Base-by-base conservation (phyloP, 2,329 filamentous ascomycete genomes). In the Elsinoe arachidis region DNA sequence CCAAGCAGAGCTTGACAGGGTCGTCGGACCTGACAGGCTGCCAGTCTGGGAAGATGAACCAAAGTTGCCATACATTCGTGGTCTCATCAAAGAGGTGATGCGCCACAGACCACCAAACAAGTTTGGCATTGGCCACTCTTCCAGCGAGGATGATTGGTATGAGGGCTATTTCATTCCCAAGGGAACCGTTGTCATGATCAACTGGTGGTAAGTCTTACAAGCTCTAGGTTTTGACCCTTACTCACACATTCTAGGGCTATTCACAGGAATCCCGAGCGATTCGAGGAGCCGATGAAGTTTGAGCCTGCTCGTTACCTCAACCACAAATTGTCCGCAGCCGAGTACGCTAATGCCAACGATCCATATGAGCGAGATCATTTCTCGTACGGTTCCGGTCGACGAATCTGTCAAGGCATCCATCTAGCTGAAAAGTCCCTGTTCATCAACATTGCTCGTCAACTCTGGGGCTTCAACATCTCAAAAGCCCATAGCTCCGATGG, bases 81-180 rank as follows among this genome's bases (percentile, higher is more conserved):
- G 80, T 1, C 77, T 78, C 39, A 68, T 83, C 19, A 82, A 83
- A 67, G 80, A 84, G 68, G 78, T 78, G 11, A 65, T 81, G 15
- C 71, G 80, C 47, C 83, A 80, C 79, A 72, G 79, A 47, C 80
- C 80, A 5, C 75, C 78, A 30, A 52, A 53, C 38, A 39, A 39
- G 46, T 78, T 82, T 21, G 69, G 69, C 37, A 68, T 71, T 6
- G 67, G 68, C 3, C 70, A 71, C 60, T 65, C 67, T 4, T 63
- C 64, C 1, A 64, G 68, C 19, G 67, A 69, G 53, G 69, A 72
- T 37, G 67, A 71, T 58, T 65, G 69, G 52, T 72, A 72, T 61
- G 65, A 69, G 19, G 70, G 69, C 58, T 68, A 69, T 59, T 66
- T 67, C 56, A 71, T 72, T 47, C 66, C 66, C 39, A 71, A 71